Evolutionary conservation across 768 basidiomycete genomes (phyloP), one percentile per base, ranked within the genome.

Genomic region (Hirschioporus abietinus): DNA sequence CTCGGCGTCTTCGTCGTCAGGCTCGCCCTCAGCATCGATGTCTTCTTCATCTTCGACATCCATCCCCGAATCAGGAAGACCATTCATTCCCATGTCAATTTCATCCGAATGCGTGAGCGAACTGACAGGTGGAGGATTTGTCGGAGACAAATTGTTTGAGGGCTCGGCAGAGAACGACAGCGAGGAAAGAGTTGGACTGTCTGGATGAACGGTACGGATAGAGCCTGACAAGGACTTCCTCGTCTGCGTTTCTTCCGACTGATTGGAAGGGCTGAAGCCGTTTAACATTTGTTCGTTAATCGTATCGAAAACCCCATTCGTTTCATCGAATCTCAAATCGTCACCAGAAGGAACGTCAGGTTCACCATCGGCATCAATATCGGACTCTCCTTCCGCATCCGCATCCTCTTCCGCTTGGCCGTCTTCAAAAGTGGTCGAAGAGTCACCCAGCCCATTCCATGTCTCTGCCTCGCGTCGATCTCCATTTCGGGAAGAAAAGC

Each of bases 161-260:
- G 64, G 15, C 58, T 9, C 20, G 18, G 26, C 27, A 4, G 25
- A 27, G 15, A 17, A 18, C 25, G n/a, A 25, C 26, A 26, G 12
- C 23, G 52, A 63, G 4, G 60, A 61, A 61, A 25, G 60, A 24
- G 60, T 27, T 63, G n/a, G 58, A 69, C 73, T 42, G 82, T 71
- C 83, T 87, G 34, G 84, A 83, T 66, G 81, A 78, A 68, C 87
- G 88, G 71, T 83, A 84, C 67, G 79, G 78, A 69, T 83, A 84
- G 60, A 61, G 24, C 24, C 20, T 61, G 60, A 15, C 25, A 61
- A 24, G 1, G 60, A 61, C 60, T 25, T 61, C 23, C 60, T 25
- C 18, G 18, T 61, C 25, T 25, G 17, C 63, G 83, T 80, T 66
- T 77, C 70, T 24, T 72, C 80, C 34, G 80, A 86, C 60, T 6